Evolutionary conservation across 495 filamentous ascomycete species (phyloP).

Genomic region (Xylaria venustula): DNA sequence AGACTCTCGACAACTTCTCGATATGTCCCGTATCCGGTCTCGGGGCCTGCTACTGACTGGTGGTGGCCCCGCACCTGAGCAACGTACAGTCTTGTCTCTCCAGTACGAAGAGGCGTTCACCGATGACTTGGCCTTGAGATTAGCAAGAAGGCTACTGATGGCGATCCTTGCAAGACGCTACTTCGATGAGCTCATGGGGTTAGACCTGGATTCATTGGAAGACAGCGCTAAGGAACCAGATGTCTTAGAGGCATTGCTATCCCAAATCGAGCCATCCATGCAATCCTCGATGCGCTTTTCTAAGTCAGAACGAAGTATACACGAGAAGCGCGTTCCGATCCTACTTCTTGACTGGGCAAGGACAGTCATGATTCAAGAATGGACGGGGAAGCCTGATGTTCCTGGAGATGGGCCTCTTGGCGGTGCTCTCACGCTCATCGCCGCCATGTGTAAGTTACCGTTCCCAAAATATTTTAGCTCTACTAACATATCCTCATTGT

Average conservation of each 20-base stretch:
- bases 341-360: slow-evolving; percentile 76
- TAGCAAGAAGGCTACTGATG: slow-evolving; percentile 50
- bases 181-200: slow-evolving; percentile 44
- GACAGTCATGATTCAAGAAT: slow-evolving; percentile 70
- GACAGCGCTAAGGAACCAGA: slow-evolving; percentile 35
- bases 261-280: slow-evolving; percentile 46
- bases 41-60: slow-evolving; percentile 40
- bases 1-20: slow-evolving; percentile 40
- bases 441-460: slow-evolving; percentile 62
- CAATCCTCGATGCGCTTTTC: slow-evolving; percentile 44
- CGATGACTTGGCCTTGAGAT: slow-evolving; percentile 48
- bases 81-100: slow-evolving; percentile 46
- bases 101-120: slow-evolving; percentile 57
- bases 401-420: slow-evolving; percentile 64
- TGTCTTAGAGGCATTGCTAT: slow-evolving; percentile 46
- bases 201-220: slow-evolving; percentile 25
- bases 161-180: slow-evolving; percentile 48
- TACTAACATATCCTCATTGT: neutral
- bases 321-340: slow-evolving; percentile 52
- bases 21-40: slow-evolving; percentile 54
- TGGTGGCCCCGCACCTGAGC: slow-evolving; percentile 33
- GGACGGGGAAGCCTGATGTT: slow-evolving; percentile 72
- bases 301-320: slow-evolving; percentile 43
- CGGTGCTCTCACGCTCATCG: slow-evolving; percentile 70
- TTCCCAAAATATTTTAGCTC: slow-evolving; percentile 15